phyloP scores from a whole-genome alignment of 192 early-diverging fungal species.

The Lunasporangiospora selenospora region DNA sequence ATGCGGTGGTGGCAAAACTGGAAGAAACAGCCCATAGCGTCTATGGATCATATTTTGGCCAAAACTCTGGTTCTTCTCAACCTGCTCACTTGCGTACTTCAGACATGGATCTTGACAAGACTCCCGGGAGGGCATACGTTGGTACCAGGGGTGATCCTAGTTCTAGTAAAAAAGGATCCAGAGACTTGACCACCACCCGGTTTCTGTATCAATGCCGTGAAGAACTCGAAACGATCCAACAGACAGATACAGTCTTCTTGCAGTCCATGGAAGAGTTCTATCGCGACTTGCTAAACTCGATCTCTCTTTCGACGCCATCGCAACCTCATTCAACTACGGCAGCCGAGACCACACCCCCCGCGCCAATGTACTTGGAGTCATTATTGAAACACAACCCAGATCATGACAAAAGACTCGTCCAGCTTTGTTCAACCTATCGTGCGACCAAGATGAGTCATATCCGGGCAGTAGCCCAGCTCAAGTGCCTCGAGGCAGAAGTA shows the following conservation, averaged over 20 bases:
- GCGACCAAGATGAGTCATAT: constrained; percentile 49
- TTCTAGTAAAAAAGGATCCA: no score
- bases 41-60: constrained; percentile 1
- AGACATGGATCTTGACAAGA: background rate
- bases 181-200: no score
- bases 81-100: background rate
- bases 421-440: constrained; percentile 36
- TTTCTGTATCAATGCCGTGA: constrained; percentile 1
- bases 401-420: constrained; percentile 26
- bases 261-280: background rate
- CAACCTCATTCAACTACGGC: background rate
- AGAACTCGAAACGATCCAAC: constrained; percentile 9
- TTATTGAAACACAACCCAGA: constrained; percentile 17
- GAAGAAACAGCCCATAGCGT: constrained; percentile 8
- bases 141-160: no score
- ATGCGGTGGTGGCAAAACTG: constrained; percentile 21
- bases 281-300: background rate
- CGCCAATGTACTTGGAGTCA: background rate
- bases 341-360: background rate
- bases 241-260: background rate
- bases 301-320: no score
- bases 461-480: constrained; percentile 34
- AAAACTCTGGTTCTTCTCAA: no score
- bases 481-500: constrained; percentile 26
- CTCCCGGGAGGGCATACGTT: no score